Base-by-base conservation (phyloP, 306 rosid species). In the Dalbergia cochinchinensis region DNA sequence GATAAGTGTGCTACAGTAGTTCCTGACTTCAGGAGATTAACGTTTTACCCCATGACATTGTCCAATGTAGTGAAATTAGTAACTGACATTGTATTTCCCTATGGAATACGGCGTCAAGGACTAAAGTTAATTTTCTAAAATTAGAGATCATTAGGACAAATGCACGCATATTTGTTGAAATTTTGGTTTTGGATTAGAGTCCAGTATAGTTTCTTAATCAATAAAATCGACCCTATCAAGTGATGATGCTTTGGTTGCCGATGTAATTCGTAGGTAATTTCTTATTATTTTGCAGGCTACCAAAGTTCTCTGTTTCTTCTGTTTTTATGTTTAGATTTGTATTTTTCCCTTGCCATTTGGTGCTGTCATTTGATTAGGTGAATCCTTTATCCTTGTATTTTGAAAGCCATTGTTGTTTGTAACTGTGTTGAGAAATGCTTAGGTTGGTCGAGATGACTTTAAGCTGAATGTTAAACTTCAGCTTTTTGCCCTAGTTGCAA, bases 361-460 rank as follows among this genome's bases (percentile, higher is more conserved):
- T 20, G 39, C 8, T 8, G 42, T 76, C 22, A 31, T 62, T 34
- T 73, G 80, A 54, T 83, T 74, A 26, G 80, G 45, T 53, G 16
- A 31, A 74, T 61, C 48, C 45, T 10, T 15, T 72, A 15, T 65
- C 45, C 47, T 72, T 59, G 54, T 69, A 54, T 33, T 35, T 80
- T 55, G 73, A 10, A 64, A 54, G 57, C 51, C 61, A 71, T 51
- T 67, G 5, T 51, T 16, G n/a, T 51, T 59, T 75, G 22, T 39
- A 78, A 67, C 76, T 66, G 78, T 73, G 20, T 60, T 65, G 77
- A 78, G 33, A 39, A 76, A 82, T 79, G 22, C 81, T 45, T 77
- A 95, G 99, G 97, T 95, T 37, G 93, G 96, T 80, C 91, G 78
- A 26, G 99, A 95, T 90, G 94, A 90, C 78, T 87, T 88, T 75